Base-by-base conservation (phyloP, 192 early-diverging fungal species). In the Funneliformis geosporum region DNA sequence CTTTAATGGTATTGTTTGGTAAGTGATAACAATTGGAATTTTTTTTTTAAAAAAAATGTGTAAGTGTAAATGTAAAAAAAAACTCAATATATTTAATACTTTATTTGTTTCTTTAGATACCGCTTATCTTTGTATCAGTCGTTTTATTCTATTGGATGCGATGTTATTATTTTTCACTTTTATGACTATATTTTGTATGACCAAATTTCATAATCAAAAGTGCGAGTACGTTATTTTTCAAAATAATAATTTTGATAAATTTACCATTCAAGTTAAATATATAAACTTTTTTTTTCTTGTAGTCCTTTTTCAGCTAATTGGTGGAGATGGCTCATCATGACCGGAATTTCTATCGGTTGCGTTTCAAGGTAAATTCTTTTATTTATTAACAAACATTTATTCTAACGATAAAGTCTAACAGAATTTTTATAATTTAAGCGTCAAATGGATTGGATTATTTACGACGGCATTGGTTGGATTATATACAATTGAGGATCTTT, bases 401-500 rank as follows among this genome's bases (percentile, higher is more conserved):
- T 76, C 60, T 25, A 64, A 21, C 28, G 10, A 18, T 46, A 38
- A 23, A 76, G 46, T 65, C 5, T 47, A 50, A 71, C 39, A 18
- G 65, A 59, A 61, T 64, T 21, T 40, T 18, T 76, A 64, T 76
- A 10, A 82, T 50, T 80, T 78, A 8, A 94, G 92, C 85, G 90
- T 96, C 40, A 99, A 99, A 85, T 99, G 97, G 98, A 95, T 99
- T 42, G 98, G 98, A 0, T 82, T 98, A 27, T 95, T 99, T 84
- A 90, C 91, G 40, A 93, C 96, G 12, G 96, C 95, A 5, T 83
- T 97, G 9, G 94, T 98, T 73, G 97, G 97, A 5, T 65, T 98
- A 60, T 94, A 95, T 81, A 99, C 98, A 0, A 82, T 98, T n/a
- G 91, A 95, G 70, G 96, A 98, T 73, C 88, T 99, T 8, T 99